Evolutionary conservation across 345 rosid genomes (phyloP).

Genomic region (Populus davidiana): DNA sequence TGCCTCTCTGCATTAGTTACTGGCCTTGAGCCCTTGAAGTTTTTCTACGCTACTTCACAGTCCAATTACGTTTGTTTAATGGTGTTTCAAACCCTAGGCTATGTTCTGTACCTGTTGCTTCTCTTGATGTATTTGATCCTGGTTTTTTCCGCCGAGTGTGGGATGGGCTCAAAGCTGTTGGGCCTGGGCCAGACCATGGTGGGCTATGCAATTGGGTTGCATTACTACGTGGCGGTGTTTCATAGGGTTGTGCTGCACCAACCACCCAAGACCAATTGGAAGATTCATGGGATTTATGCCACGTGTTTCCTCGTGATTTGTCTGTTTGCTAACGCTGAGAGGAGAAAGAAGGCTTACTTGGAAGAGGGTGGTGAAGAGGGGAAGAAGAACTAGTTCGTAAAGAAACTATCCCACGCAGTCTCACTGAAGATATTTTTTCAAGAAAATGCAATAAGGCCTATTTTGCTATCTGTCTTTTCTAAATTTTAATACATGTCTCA

Average conservation of each 20-base stretch:
- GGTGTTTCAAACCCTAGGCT: conserved; percentile 73
- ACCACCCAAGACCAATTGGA: conserved; percentile 93
- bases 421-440: neutral
- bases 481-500: neutral
- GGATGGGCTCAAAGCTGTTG: conserved; percentile 57
- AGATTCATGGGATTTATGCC: conserved; percentile 83
- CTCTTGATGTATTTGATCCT: conserved; percentile 74
- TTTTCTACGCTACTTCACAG: conserved; percentile 72
- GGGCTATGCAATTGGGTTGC: conserved; percentile 77
- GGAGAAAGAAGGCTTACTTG: conserved; percentile 86
- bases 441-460: conserved; percentile 1
- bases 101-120: conserved; percentile 65
- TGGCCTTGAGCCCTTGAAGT: conserved; percentile 78
- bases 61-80: conserved; percentile 70
- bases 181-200: conserved; percentile 70
- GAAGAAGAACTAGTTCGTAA: conserved; percentile 57
- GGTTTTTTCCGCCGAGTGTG: conserved; percentile 67
- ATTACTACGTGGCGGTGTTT: conserved; percentile 84
- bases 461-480: neutral
- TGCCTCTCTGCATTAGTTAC: conserved; percentile 66
- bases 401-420: conserved; percentile 1
- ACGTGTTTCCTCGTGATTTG: conserved; percentile 77
- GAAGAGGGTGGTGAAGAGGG: conserved; percentile 92
- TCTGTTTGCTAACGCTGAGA: conserved; percentile 59
- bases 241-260: conserved; percentile 76